phyloP scores from a whole-genome alignment of 352 stramenopile genomes.

The Pythium periplocum region DNA sequence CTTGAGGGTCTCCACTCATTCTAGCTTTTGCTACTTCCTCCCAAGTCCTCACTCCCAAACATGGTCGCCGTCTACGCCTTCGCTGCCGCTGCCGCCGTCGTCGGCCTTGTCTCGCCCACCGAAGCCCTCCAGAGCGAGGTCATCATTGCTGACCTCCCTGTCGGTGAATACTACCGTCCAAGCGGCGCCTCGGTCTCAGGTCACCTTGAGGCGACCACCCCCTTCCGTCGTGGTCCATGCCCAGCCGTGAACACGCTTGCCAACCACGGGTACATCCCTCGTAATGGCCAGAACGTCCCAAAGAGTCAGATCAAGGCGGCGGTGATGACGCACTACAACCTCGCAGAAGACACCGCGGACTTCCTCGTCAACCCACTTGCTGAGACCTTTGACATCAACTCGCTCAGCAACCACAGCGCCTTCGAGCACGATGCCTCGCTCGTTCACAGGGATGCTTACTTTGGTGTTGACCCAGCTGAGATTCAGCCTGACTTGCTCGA shows the following conservation, averaged over 20 bases:
- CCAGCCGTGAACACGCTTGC: slow-evolving; percentile 39
- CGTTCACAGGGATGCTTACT: slow-evolving; percentile 42
- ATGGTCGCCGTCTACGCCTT: too few species aligned
- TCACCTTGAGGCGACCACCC: slow-evolving; percentile 14
- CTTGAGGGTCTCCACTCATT: too few species aligned
- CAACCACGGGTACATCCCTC: slow-evolving; percentile 25
- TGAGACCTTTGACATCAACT: slow-evolving; percentile 7
- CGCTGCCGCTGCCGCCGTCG: too few species aligned
- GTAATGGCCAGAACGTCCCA: slow-evolving; percentile 31
- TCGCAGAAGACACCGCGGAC: slow-evolving; percentile 1
- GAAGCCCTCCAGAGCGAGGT: too few species aligned
- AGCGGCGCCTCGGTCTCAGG: slow-evolving; percentile 17
- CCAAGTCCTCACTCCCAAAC: too few species aligned
- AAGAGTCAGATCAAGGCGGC: slow-evolving; percentile 5
- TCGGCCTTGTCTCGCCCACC: too few species aligned
- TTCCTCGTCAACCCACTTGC: slow-evolving; percentile 7
- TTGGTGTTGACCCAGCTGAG: slow-evolving; percentile 21
- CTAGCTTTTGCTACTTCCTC: too few species aligned
- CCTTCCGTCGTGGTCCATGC: slow-evolving; percentile 32
- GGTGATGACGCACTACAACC: slow-evolving; percentile 14
- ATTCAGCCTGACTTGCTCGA: slow-evolving; percentile 16
- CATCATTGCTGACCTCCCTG: not conserved
- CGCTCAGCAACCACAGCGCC: slow-evolving; percentile 30
- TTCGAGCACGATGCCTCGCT: slow-evolving; percentile 46
- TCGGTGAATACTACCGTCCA: slow-evolving; percentile 28